phyloP scores from a whole-genome alignment of 495 filamentous ascomycete species.

The Pyrenula aspistea region DNA sequence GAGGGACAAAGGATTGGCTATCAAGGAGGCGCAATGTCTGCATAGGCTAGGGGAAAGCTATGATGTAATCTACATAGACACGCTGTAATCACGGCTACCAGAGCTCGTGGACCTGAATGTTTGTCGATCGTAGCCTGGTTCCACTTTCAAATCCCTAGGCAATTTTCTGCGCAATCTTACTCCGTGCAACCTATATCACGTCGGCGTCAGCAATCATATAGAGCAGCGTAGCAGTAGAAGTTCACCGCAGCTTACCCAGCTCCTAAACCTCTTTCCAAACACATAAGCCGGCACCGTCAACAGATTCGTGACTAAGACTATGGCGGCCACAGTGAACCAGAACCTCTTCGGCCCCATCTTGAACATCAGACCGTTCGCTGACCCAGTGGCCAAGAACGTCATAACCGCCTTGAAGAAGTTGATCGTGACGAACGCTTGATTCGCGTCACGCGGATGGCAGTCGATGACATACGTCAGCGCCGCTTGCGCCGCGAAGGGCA shows the following conservation, averaged over 20 bases:
- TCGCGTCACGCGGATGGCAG: conserved; percentile 27
- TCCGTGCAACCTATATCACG: background rate
- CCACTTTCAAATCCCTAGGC: background rate
- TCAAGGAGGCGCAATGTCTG: too few species aligned
- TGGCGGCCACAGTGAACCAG: conserved; percentile 27
- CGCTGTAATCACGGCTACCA: too few species aligned
- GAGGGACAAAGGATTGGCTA: too few species aligned
- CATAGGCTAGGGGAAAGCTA: too few species aligned
- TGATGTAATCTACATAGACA: too few species aligned
- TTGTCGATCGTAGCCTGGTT: too few species aligned
- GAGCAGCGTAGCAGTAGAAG: background rate
- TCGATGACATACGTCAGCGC: conserved; percentile 29
- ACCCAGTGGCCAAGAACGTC: conserved; percentile 24
- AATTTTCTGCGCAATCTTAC: background rate
- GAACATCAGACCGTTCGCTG: conserved; percentile 25
- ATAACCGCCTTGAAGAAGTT: conserved; percentile 31
- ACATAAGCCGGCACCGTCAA: conserved; percentile 29
- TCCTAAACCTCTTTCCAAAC: conserved; percentile 16
- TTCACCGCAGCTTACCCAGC: conserved; percentile 10
- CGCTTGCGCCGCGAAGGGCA: conserved; percentile 26
- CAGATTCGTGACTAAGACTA: conserved; percentile 20
- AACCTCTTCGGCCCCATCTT: conserved; percentile 22
- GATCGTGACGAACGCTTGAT: conserved; percentile 28
- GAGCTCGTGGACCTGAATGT: too few species aligned
- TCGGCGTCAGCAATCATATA: too few species aligned